Evolutionary conservation across 1,284 basidiomycete species (phyloP), one percentile per base, ranked within the genome.

Genomic region (Microbotryomycetes sp.): DNA sequence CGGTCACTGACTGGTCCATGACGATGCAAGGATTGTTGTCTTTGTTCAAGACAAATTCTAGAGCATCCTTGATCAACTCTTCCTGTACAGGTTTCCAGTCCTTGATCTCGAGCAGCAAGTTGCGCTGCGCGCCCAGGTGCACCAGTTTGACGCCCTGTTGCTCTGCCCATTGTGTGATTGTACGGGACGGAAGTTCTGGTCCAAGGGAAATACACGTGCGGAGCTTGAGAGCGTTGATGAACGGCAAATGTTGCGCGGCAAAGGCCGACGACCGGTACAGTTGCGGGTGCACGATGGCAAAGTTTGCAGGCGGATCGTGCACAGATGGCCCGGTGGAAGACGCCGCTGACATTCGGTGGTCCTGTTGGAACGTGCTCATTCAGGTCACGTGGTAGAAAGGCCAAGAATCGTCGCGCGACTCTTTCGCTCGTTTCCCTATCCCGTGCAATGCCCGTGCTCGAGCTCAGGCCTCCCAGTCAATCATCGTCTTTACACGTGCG

Each of bases 1-100:
- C 9, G 35, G 18, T 5, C 24, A 46, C 57, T 45, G 15, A 53
- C 57, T 45, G 57, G 31, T 58, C 57, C 41, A 58, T 52, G 23
- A 58, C 27, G 18, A 58, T 26, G 45, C 57, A 58, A n/a, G 57
- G 57, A 41, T 28, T 26, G 23, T 58, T 58, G n/a, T 21, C 45
- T 29, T 16, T 28, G 13, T n/a, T 3, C 26, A 58, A n/a, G 1
- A 58, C 41, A 31, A 47, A 18, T 31, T 58, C 50, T 30, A 58
- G 31, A 21, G 41, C 57, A 11, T 58, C 57, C 13, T 58, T 58
- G 57, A 58, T 31, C 16, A 53, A 6, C 21, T 58, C 57, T 15
- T 58, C 57, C 21, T n/a, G 23, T 18, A 58, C 35, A 13, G 57
- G 57, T 21, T 46, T 45, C 57, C 57, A 58, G 48, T 28, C 3